phyloP scores from a whole-genome alignment of 2,329 filamentous ascomycete species.

The Xylaria sp. region DNA sequence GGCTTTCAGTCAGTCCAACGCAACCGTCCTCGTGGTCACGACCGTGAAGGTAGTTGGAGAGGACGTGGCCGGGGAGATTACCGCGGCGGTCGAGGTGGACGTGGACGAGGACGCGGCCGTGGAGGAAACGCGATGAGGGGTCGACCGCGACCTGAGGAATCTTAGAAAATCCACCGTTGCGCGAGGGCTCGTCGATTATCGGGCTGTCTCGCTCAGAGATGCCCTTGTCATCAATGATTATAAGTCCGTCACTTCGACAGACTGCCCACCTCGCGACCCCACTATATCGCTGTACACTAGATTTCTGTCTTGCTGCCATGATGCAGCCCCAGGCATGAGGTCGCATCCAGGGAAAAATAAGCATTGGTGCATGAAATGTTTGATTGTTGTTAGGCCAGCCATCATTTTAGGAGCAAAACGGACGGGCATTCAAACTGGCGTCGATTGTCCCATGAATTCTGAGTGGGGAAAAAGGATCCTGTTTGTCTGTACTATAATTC shows the following conservation, averaged over 20 bases:
- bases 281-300: constrained; percentile 30
- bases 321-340: constrained; percentile 20
- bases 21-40: constrained; percentile 41
- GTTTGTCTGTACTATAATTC: constrained; percentile 37
- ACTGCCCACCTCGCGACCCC: constrained; percentile 11
- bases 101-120: constrained; percentile 39
- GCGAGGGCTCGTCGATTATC: constrained; percentile 28
- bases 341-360: constrained; percentile 25
- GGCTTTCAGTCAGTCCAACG: constrained; percentile 44
- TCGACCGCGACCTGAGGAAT: constrained; percentile 38
- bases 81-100: constrained; percentile 41
- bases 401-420: constrained; percentile 33
- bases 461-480: constrained; percentile 29
- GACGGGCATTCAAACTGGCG: constrained; percentile 33
- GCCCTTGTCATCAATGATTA: constrained; percentile 16
- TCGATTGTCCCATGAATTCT: constrained; percentile 31
- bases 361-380: constrained; percentile 26
- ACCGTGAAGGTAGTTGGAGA: constrained; percentile 38
- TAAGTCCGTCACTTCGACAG: constrained; percentile 17
- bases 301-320: constrained; percentile 19
- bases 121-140: constrained; percentile 35
- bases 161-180: constrained; percentile 39
- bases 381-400: constrained; percentile 30
- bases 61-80: constrained; percentile 41
- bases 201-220: constrained; percentile 23